Conservation (phyloP, 345 rosid species). For the Hypericum perforatum region DNA sequence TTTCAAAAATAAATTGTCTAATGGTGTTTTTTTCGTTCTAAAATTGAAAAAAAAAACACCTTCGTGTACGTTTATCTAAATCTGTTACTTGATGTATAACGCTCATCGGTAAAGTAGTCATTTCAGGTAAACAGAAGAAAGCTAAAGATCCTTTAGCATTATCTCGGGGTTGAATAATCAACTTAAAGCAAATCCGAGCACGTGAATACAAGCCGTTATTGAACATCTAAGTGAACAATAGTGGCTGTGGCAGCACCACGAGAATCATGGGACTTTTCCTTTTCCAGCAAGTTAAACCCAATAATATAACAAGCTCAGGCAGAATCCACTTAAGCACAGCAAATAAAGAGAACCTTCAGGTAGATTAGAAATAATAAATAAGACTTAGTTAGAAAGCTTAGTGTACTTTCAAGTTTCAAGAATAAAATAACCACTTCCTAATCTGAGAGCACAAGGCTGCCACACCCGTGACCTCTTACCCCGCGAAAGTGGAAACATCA, state of each 20-base stretch:
- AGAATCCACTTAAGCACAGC: slow-evolving; percentile 11
- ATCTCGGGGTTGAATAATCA: slow-evolving; percentile 12
- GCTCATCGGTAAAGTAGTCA: no score
- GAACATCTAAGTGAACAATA: slow-evolving; percentile 1
- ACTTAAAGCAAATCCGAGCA: slow-evolving; percentile 12
- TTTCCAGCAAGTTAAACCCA: slow-evolving; percentile 11
- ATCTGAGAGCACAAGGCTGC: slow-evolving; percentile 22
- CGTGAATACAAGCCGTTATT: slow-evolving; percentile 17
- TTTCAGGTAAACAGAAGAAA: not conserved
- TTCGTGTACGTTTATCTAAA: no score
- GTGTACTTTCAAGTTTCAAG: slow-evolving; percentile 25
- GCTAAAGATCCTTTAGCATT: not conserved
- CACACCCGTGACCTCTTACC: slow-evolving; percentile 15
- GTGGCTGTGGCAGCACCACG: not conserved
- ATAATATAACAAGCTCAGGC: slow-evolving; percentile 7
- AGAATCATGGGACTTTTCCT: slow-evolving; percentile 18
- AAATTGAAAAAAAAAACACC: no score
- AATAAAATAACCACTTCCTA: no score
- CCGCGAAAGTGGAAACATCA: slow-evolving; percentile 15
- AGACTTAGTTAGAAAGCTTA: slow-evolving; percentile 21
- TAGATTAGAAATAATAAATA: slow-evolving; percentile 13
- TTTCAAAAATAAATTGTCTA: no score
- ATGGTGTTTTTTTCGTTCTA: no score
- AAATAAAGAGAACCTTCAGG: slow-evolving; percentile 7
- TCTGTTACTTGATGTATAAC: no score